These are phyloP conservation scores for Eucalyptus pauciflora DNA, from an alignment of 345 rosid species.

Conservation along the genomic window DNA sequence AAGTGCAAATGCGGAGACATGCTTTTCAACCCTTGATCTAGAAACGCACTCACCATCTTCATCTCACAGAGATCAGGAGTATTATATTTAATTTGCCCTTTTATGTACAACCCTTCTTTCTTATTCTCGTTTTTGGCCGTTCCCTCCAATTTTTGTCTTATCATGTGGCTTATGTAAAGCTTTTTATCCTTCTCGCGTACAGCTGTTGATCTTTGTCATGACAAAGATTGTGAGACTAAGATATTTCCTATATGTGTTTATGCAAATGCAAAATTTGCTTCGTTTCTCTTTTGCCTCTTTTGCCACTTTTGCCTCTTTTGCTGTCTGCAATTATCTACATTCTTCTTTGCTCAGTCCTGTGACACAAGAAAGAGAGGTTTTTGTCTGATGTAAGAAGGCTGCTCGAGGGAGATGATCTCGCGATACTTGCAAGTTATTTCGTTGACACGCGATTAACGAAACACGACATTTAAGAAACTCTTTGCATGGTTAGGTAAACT, in stretches of 20 bases:
- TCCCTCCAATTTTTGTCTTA: background rate
- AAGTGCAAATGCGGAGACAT: slow-evolving; percentile 66
- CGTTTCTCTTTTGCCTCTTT: background rate
- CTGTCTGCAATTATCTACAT: background rate
- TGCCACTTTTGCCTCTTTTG: background rate
- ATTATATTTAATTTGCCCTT: background rate
- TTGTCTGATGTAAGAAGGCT: background rate
- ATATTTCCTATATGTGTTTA: background rate
- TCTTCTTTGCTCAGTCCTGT: background rate
- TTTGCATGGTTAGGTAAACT: background rate
- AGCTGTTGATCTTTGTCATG: background rate
- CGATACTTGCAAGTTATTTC: background rate
- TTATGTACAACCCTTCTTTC: background rate
- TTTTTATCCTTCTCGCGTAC: background rate
- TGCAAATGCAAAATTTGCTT: background rate
- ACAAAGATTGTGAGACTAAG: background rate
- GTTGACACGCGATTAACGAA: background rate
- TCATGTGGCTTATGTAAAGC: background rate
- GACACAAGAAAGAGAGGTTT: background rate
- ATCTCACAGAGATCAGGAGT: background rate
- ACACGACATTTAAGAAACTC: background rate
- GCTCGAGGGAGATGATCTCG: background rate
- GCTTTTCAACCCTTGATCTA: slow-evolving; percentile 36
- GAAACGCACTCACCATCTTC: background rate
- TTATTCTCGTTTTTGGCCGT: background rate